Evolutionary conservation across 805 yeast species (phyloP).

Genomic region (Soucietia sequanensis): DNA sequence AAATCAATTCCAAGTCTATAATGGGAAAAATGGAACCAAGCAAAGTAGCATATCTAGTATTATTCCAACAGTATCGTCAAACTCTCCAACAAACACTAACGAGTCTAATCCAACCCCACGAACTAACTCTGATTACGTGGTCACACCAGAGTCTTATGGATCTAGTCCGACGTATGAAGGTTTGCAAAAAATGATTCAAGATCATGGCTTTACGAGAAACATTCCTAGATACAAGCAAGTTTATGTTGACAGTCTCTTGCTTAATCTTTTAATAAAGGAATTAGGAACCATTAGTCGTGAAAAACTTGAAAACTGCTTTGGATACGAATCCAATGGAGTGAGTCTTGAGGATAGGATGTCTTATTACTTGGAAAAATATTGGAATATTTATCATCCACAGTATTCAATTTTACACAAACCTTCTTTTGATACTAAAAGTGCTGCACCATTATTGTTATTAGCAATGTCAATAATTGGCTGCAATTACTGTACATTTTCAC

Average conservation of each 20-base stretch:
- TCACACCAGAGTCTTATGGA: constrained; percentile 6
- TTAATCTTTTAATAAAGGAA: constrained; percentile 32
- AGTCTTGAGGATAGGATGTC: constrained; percentile 33
- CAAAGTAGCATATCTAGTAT: constrained; percentile 8
- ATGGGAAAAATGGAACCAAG: not conserved
- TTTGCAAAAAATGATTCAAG: constrained; percentile 7
- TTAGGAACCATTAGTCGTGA: constrained; percentile 25
- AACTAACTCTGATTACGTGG: constrained; percentile 7
- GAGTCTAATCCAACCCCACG: constrained; percentile 18
- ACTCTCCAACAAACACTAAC: constrained; percentile 34
- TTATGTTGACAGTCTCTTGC: constrained; percentile 35
- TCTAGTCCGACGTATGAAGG: not conserved
- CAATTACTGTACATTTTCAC: constrained; percentile 30
- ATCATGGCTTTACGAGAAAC: constrained; percentile 24
- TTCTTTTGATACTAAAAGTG: constrained; percentile 48
- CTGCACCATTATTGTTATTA: constrained; percentile 50
- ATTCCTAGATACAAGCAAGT: constrained; percentile 29
- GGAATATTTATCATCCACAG: constrained; percentile 60
- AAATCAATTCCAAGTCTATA: not conserved
- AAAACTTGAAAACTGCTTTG: constrained; percentile 25
- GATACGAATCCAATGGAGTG: constrained; percentile 18
- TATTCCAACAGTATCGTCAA: constrained; percentile 24
- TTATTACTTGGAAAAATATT: constrained; percentile 42
- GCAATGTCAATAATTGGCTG: constrained; percentile 61
- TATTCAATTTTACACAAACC: constrained; percentile 60